A percentile compares a stretch with the other conserved stretches of the same genome.
These are phyloP conservation scores for Penicillium canescens DNA, from an alignment of 495 filamentous ascomycete genomes.

Conservation along the genomic window DNA sequence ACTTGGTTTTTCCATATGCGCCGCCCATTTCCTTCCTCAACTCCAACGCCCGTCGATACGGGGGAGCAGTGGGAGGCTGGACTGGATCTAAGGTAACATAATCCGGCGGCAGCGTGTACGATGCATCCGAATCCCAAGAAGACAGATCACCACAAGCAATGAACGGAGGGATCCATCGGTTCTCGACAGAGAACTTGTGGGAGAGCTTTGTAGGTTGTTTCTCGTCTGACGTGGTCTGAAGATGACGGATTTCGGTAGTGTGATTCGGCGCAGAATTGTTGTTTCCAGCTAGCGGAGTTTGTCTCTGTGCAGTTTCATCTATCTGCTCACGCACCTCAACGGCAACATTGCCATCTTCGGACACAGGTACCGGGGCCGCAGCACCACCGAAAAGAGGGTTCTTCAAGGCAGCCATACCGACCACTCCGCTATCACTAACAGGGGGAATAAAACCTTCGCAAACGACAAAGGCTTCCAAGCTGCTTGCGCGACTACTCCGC, in stretches of 20 bases:
- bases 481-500: slow-evolving; percentile 87
- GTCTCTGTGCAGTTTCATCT: slow-evolving; percentile 41
- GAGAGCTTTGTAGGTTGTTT: slow-evolving; percentile 24
- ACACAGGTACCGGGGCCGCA: slow-evolving; percentile 27
- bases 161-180: slow-evolving; percentile 88
- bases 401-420: slow-evolving; percentile 43
- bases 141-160: slow-evolving; percentile 96
- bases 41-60: slow-evolving; percentile 89
- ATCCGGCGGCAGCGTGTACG: slow-evolving; percentile 77
- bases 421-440: slow-evolving; percentile 28
- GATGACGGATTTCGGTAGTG: slow-evolving; percentile 22
- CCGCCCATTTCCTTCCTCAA: slow-evolving; percentile 74
- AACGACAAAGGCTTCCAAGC: slow-evolving; percentile 93
- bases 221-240: slow-evolving; percentile 32
- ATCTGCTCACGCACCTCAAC: slow-evolving; percentile 56
- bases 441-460: slow-evolving; percentile 80
- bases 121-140: slow-evolving; percentile 90
- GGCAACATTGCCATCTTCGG: slow-evolving; percentile 62
- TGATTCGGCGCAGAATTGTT: slow-evolving; percentile 10
- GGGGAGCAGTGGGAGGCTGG: slow-evolving; percentile 95
- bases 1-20: slow-evolving; percentile 77
- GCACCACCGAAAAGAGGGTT: slow-evolving; percentile 48
- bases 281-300: neutral
- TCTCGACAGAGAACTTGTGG: slow-evolving; percentile 38
- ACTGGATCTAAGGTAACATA: slow-evolving; percentile 84